Conservation (phyloP, 139 green algal species). For the Diplosphaera chodatii region DNA sequence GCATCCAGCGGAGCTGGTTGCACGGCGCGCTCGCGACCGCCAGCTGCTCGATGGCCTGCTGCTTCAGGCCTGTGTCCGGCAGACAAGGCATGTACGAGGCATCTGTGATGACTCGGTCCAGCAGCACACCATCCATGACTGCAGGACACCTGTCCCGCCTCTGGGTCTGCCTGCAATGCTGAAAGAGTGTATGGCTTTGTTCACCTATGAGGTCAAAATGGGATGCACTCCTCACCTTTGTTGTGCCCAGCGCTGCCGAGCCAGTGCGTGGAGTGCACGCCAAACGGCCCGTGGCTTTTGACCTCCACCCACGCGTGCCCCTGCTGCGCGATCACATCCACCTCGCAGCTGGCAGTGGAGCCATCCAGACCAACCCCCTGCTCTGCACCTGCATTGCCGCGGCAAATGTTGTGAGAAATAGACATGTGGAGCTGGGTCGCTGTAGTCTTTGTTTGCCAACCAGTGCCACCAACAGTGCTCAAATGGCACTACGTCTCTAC, state of each 20-base stretch:
- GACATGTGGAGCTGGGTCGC: too few species aligned
- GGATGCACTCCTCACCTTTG: neutral
- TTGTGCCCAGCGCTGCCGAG: neutral
- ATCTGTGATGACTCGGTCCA: too few species aligned
- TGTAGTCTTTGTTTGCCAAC: too few species aligned
- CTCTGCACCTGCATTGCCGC: neutral
- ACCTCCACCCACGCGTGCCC: slow-evolving; percentile 56
- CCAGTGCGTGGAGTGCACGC: slow-evolving; percentile 31
- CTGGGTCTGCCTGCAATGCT: too few species aligned
- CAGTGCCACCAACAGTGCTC: neutral
- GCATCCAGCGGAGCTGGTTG: slow-evolving; percentile 29
- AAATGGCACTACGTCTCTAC: neutral
- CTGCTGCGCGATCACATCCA: slow-evolving; percentile 38
- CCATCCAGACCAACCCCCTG: neutral
- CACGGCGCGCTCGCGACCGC: slow-evolving; percentile 26
- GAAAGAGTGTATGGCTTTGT: too few species aligned
- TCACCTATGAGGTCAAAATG: neutral
- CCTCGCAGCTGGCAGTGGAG: slow-evolving; percentile 12
- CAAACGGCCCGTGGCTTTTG: slow-evolving; percentile 44
- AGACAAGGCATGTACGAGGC: too few species aligned
- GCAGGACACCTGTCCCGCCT: too few species aligned
- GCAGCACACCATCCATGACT: too few species aligned
- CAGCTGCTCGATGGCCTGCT: slow-evolving; percentile 39
- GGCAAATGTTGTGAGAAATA: too few species aligned
- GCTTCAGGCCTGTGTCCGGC: slow-evolving; percentile 35